Evolutionary conservation across 1,284 basidiomycete genomes (phyloP).

Genomic region (Ceratobasidium sp.): DNA sequence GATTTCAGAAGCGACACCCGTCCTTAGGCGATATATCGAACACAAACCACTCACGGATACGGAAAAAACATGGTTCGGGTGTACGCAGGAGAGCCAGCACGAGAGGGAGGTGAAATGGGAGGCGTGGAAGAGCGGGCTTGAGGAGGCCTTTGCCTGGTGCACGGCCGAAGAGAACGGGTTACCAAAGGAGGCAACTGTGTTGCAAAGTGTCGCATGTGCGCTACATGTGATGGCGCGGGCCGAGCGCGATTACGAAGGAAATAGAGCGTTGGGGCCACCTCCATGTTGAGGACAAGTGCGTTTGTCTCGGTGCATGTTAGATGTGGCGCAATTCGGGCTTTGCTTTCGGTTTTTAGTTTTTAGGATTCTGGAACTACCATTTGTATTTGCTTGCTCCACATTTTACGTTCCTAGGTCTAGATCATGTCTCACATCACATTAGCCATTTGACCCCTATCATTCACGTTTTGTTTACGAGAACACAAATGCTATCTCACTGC

Average conservation of each 20-base stretch:
- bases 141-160: slow-evolving; percentile 24
- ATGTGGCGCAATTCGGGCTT: neutral
- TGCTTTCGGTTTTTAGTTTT: slow-evolving; percentile 2
- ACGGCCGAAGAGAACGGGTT: slow-evolving; percentile 21
- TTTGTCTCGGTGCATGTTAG: slow-evolving; percentile 13
- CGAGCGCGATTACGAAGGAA: slow-evolving; percentile 5
- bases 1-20: slow-evolving; percentile 27
- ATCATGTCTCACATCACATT: slow-evolving; percentile 22
- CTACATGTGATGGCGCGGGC: slow-evolving; percentile 11
- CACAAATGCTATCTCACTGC: slow-evolving; percentile 32
- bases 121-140: slow-evolving; percentile 18
- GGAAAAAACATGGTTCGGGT: slow-evolving; percentile 23
- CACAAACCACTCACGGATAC: slow-evolving; percentile 1
- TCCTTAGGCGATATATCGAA: slow-evolving; percentile 12
- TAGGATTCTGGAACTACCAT: neutral
- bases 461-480: slow-evolving; percentile 17
- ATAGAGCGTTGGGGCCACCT: neutral
- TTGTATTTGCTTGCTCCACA: neutral
- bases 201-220: slow-evolving; percentile 20
- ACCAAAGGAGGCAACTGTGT: slow-evolving; percentile 19
- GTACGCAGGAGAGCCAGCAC: slow-evolving; percentile 5
- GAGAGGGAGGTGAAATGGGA: slow-evolving; percentile 27
- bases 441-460: slow-evolving; percentile 12
- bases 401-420: slow-evolving; percentile 23
- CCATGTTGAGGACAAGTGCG: neutral